Evolutionary conservation across 2,329 filamentous ascomycete genomes (phyloP).

Genomic region (Apiospora rasikravindrae): DNA sequence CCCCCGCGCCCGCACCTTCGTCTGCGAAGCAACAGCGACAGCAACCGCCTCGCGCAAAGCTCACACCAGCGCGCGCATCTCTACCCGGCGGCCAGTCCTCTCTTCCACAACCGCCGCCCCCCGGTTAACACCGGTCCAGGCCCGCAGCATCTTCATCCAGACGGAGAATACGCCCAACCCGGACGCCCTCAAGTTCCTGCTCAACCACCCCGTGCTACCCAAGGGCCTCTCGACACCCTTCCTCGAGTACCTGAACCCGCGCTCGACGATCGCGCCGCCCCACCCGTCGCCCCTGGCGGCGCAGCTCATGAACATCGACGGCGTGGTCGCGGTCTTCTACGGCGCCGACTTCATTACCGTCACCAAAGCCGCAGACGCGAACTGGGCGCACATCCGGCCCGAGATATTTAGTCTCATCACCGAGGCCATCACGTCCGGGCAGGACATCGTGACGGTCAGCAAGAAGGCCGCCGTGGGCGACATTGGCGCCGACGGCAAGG

Average conservation of each 20-base stretch:
- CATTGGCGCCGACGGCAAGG: constrained; percentile 42
- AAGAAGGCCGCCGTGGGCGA: constrained; percentile 60
- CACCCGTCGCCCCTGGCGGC: constrained; percentile 91
- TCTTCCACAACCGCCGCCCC: constrained; percentile 30
- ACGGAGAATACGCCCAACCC: constrained; percentile 92
- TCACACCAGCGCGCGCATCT: constrained; percentile 35
- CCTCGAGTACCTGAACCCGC: constrained; percentile 89
- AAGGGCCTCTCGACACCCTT: constrained; percentile 72
- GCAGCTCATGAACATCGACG: constrained; percentile 90
- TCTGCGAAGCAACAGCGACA: constrained; percentile 22
- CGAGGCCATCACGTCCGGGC: constrained; percentile 84
- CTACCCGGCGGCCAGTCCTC: constrained; percentile 33
- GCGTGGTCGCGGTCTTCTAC: constrained; percentile 94
- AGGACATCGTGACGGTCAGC: constrained; percentile 76
- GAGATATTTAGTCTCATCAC: constrained; percentile 96
- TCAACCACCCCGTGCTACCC: constrained; percentile 86
- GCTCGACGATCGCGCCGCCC: constrained; percentile 85
- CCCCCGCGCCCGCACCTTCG: constrained; percentile 30
- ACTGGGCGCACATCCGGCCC: constrained; percentile 94
- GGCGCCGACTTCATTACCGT: constrained; percentile 96
- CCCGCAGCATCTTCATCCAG: constrained; percentile 93
- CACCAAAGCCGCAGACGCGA: constrained; percentile 84
- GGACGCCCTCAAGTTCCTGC: constrained; percentile 96
- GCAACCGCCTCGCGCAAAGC: constrained; percentile 34
- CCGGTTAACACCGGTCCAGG: neutral